Evolutionary conservation across 805 yeast genomes (phyloP), one percentile per base, ranked within the genome.

Genomic region (Saccharomycopsis guyanensis): DNA sequence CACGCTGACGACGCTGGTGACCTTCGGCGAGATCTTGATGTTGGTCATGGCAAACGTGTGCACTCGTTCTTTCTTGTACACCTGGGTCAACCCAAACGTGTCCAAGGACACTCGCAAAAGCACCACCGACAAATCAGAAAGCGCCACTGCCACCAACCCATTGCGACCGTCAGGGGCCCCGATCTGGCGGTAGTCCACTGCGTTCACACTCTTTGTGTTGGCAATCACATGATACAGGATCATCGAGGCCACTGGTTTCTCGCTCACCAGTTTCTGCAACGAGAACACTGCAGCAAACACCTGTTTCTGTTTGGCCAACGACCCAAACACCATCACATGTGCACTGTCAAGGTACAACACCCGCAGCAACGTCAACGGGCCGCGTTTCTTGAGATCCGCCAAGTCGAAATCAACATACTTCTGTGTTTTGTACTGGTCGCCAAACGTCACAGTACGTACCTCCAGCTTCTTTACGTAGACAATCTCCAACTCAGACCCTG

Each of bases 41-140:
- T 75, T 72, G 0, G 96, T 88, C 44, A 87, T 78, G 3, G 53
- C 53, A 62, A 86, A 85, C 7, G 73, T 66, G 60, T 88, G 96
- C 47, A 84, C 79, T 51, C 82, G 74, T 38, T 73, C 72, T 46
- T 79, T 65, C 5, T 70, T 65, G 49, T 72, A 76, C 20, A 77
- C 55, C 7, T 72, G 61, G 2, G n/a, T 15, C 10, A 50, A 23
- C 37, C n/a, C 27, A 20, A 25, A n/a, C 4, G 38, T 13, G 25
- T 20, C 32, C 24, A 42, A 33, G 2, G 35, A 23, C 3, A 46
- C 37, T 23, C 41, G 32, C 22, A 33, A 47, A 16, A 47, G 42
- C 4, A 42, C 24, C 3, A 47, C 35, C 4, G 49, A 40, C 13
- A 50, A 25, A 35, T 50, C 49, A 23, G 51, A 44, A 16, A 51